These are phyloP conservation scores for Wickerhamiella sergipiensis DNA, from an alignment of 805 yeast genomes.

Conservation along the genomic window DNA sequence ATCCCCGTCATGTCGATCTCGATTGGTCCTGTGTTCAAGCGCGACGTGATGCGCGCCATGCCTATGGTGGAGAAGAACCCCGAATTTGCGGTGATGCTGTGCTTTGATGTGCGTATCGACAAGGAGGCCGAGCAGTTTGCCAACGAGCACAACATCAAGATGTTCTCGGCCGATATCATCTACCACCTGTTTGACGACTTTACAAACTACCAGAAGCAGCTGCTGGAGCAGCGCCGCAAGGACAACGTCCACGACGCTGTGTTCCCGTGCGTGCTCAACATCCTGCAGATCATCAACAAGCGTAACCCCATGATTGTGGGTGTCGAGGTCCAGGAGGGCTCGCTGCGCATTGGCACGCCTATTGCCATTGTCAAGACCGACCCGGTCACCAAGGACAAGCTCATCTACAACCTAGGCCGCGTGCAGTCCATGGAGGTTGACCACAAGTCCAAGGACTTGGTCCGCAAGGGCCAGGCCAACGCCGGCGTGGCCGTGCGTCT, in stretches of 20 bases:
- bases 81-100: slow-evolving; percentile 92
- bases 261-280: slow-evolving; percentile 89
- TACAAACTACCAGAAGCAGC: slow-evolving; percentile 77
- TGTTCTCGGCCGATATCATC: slow-evolving; percentile 92
- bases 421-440: slow-evolving; percentile 92
- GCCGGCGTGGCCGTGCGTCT: slow-evolving; percentile 99
- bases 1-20: slow-evolving; percentile 98
- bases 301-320: slow-evolving; percentile 99
- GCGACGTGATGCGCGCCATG: slow-evolving; percentile 95
- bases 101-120: slow-evolving; percentile 95
- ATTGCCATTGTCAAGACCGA: slow-evolving; percentile 85
- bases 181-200: slow-evolving; percentile 93
- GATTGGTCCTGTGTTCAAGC: slow-evolving; percentile 92
- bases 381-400: slow-evolving; percentile 65
- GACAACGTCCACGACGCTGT: slow-evolving; percentile 80
- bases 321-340: slow-evolving; percentile 91
- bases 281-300: slow-evolving; percentile 92
- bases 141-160: slow-evolving; percentile 76
- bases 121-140: slow-evolving; percentile 99
- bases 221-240: slow-evolving; percentile 80
- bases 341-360: slow-evolving; percentile 83
- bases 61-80: slow-evolving; percentile 96
- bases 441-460: slow-evolving; percentile 67
- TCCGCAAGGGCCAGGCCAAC: slow-evolving; percentile 87
- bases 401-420: slow-evolving; percentile 62